These are phyloP conservation scores for Ophiostoma australiae DNA, from an alignment of 2,329 filamentous ascomycete species.

Conservation along the genomic window DNA sequence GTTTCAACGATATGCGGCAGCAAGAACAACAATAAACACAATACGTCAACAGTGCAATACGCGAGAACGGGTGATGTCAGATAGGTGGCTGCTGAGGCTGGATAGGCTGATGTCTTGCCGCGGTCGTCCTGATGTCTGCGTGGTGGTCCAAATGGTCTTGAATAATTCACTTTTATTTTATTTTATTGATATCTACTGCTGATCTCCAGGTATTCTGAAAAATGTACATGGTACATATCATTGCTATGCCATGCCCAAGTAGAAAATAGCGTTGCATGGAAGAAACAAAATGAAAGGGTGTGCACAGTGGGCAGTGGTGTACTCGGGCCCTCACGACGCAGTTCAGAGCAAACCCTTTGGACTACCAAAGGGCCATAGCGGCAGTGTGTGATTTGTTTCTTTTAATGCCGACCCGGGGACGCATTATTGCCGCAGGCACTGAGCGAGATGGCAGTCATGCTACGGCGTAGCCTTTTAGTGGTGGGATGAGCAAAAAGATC, in stretches of 20 bases:
- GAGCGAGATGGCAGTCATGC: not conserved
- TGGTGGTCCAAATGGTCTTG: not conserved
- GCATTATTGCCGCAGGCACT: not conserved
- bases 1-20: not conserved
- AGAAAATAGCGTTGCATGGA: not conserved
- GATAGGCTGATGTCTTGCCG: not conserved
- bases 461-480: not conserved
- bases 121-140: not conserved
- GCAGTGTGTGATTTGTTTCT: not conserved
- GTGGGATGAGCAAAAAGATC: not conserved
- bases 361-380: not conserved
- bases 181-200: not conserved
- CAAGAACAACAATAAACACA: not conserved
- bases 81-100: not conserved
- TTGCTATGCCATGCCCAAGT: not conserved
- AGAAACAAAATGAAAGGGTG: constrained; percentile 1
- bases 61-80: not conserved
- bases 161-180: not conserved
- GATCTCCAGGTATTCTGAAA: no score
- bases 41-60: not conserved
- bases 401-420: not conserved
- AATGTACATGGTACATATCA: no score
- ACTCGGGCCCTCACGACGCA: not conserved
- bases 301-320: not conserved
- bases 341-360: not conserved